Evolutionary conservation across 257 asterid species (phyloP), one percentile per base, ranked within the genome.

Genomic region (Rehmannia glutinosa): DNA sequence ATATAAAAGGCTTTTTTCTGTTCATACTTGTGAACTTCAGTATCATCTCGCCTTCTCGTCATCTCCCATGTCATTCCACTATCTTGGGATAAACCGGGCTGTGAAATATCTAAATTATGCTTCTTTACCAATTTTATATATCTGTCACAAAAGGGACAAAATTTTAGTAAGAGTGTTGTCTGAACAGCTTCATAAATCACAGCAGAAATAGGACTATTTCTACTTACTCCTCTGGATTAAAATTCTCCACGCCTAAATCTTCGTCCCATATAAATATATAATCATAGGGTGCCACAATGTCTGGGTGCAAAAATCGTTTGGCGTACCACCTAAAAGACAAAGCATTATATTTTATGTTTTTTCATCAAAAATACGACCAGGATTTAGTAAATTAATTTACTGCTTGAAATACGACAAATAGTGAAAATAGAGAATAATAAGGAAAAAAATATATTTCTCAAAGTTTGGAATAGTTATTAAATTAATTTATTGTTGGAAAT

Each of bases 251-350:
- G 59, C 59, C 59, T 10, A 52, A 25, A 13, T 52, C 59, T 52
- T 52, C 59, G 35, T 52, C 59, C 59, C 59, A 52, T 8, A 52
- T 25, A 13, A 52, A 52, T 52, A 52, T 52, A 25, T 52, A 52
- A 12, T 52, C 59, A 2, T 52, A 52, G 0, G 36, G 35, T 11
- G 59, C 59, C 32, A 52, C 59, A 24, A 52, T 24, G 36, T 52
- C 59, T 5, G 59, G 59, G 6, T 52, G 59, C 59, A 52, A 25
- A 24, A 52, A 52, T 0, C 59, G 32, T 27, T 52, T 52, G 8
- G 59, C 59, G 17, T 52, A 52, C 59, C 59, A 52, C 59, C 59
- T 52, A 24, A 6, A 21, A 11, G 16, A 52, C 16, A n/a, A n/a
- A 52, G 19, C 32, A 52, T 21, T 1, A 21, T 52, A 11, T 24